These are phyloP conservation scores for Lodderomyces pseudojiufengensis DNA, from an alignment of 1,139 yeast species.

Conservation along the genomic window DNA sequence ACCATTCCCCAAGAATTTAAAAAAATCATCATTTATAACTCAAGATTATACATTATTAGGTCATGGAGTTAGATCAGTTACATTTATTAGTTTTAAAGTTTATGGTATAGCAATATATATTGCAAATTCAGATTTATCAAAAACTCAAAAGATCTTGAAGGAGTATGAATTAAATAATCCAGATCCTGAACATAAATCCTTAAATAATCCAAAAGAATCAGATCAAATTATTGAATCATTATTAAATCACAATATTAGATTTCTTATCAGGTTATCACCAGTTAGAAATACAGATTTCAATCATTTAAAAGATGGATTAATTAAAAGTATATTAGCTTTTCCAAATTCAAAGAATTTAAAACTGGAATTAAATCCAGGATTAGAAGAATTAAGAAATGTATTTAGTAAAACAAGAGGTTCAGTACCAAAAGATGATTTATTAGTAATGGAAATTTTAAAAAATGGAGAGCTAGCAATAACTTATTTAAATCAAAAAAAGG, in stretches of 20 bases:
- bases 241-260: constrained; percentile 56
- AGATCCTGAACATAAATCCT: constrained; percentile 5
- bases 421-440: constrained; percentile 60
- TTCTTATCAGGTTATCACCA: constrained; percentile 76
- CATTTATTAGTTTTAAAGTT: constrained; percentile 79
- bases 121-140: constrained; percentile 51
- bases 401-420: constrained; percentile 49
- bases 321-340: constrained; percentile 67
- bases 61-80: constrained; percentile 76
- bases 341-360: constrained; percentile 36
- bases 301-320: constrained; percentile 85
- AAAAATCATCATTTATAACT: constrained; percentile 17
- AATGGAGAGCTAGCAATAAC: constrained; percentile 46
- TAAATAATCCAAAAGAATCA: constrained; percentile 33
- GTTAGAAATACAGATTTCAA: constrained; percentile 85
- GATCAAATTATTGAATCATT: constrained; percentile 51
- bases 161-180: constrained; percentile 15
- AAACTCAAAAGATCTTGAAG: constrained; percentile 42
- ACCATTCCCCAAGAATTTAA: constrained; percentile 45
- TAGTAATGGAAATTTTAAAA: constrained; percentile 46
- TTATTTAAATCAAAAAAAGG: constrained; percentile 33
- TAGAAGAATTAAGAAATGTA: constrained; percentile 51
- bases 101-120: constrained; percentile 83
- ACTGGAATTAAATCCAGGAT: constrained; percentile 44
- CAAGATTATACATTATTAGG: constrained; percentile 57